Percentiles rank a stretch among this genome's conserved stretches.
Evolutionary conservation across 345 rosid genomes (phyloP).

Genomic region (Mercurialis annua): DNA sequence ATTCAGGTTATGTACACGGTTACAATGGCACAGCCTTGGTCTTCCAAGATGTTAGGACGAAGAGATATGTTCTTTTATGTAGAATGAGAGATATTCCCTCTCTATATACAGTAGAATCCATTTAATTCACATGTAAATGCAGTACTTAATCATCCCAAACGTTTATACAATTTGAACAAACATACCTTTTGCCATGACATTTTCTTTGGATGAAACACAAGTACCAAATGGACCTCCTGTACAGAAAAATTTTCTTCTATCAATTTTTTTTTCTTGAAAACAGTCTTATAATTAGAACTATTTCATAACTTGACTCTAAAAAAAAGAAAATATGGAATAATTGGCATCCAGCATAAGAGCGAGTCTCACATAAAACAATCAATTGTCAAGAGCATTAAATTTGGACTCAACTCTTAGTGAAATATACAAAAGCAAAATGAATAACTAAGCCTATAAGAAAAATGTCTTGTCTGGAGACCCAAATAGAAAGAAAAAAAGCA

Average conservation of each 20-base stretch:
- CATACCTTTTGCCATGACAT: slow-evolving; percentile 91
- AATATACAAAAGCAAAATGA: not conserved
- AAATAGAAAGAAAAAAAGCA: not conserved
- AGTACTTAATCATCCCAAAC: slow-evolving; percentile 1
- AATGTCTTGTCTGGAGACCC: too few species aligned
- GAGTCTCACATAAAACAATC: not conserved
- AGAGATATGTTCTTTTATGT: not conserved
- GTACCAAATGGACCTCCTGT: slow-evolving; percentile 93
- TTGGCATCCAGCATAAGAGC: slow-evolving; percentile 9
- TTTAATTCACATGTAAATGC: not conserved
- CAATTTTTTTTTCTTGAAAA: slow-evolving; percentile 30
- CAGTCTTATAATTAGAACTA: slow-evolving; percentile 25
- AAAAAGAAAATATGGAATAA: slow-evolving; percentile 14
- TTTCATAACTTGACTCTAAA: slow-evolving; percentile 12
- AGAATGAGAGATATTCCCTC: not conserved
- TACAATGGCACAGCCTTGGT: not conserved
- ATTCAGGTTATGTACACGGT: not conserved
- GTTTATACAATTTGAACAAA: slow-evolving; percentile 18
- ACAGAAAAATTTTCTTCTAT: slow-evolving; percentile 58
- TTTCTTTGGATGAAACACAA: slow-evolving; percentile 75
- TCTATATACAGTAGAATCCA: not conserved
- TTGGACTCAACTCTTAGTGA: not conserved
- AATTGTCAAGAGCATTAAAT: not conserved
- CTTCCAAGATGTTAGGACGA: not conserved
- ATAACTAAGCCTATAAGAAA: not conserved